Percentiles rank a stretch among this genome's conserved stretches.
phyloP scores from a whole-genome alignment of 2,329 filamentous ascomycete species.

The Metarhizium sp. region DNA sequence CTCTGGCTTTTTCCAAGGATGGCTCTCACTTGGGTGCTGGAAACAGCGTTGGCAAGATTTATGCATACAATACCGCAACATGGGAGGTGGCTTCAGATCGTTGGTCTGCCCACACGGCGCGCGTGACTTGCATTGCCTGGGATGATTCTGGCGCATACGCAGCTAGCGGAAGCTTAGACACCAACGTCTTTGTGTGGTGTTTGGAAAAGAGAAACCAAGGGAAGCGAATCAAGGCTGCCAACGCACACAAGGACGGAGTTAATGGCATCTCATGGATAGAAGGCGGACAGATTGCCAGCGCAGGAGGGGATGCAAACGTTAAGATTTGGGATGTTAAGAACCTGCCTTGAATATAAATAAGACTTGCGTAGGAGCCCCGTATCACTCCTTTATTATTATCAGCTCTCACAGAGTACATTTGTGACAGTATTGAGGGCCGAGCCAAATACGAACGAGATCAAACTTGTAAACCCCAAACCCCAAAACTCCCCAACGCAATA shows the following conservation, averaged over 20 bases:
- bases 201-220: conserved; percentile 68
- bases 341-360: conserved; percentile 16
- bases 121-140: conserved; percentile 59
- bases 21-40: conserved; percentile 75
- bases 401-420: neutral
- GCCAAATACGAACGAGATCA: neutral
- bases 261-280: conserved; percentile 76
- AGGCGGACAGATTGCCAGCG: conserved; percentile 62
- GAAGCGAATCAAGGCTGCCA: conserved; percentile 71
- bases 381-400: neutral
- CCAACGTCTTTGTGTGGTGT: conserved; percentile 89
- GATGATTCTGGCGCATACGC: conserved; percentile 67
- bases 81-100: conserved; percentile 70
- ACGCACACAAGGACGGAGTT: conserved; percentile 94
- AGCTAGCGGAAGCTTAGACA: conserved; percentile 79
- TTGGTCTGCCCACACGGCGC: conserved; percentile 52
- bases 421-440: neutral
- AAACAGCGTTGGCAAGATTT: conserved; percentile 77
- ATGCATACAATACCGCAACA: conserved; percentile 56
- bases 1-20: conserved; percentile 72
- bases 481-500: neutral
- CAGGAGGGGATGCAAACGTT: conserved; percentile 79
- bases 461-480: neutral
- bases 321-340: conserved; percentile 64
- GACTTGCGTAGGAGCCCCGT: neutral